Conservation (phyloP, 2,329 filamentous ascomycete species). For the Clonostachys solani region DNA sequence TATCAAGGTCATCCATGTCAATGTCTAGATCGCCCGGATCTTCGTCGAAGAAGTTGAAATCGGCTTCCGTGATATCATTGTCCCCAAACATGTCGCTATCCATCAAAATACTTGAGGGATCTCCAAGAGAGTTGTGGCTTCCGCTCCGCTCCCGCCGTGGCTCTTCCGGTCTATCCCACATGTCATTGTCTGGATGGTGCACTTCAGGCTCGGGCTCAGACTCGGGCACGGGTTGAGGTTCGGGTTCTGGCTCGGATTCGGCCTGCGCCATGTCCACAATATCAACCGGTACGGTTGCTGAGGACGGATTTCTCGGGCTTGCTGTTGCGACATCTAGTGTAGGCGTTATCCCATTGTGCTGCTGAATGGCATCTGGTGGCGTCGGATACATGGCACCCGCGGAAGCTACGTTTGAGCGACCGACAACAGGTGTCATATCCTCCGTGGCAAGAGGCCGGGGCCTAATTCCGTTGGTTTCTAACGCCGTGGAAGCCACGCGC, state of each 20-base stretch:
- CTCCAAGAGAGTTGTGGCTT: conserved; percentile 30
- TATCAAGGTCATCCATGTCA: conserved; percentile 1
- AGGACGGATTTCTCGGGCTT: conserved; percentile 44
- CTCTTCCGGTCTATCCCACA: conserved; percentile 13
- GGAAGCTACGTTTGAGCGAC: conserved; percentile 41
- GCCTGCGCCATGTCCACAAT: conserved; percentile 21
- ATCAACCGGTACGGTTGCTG: conserved; percentile 15
- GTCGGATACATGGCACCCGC: conserved; percentile 65
- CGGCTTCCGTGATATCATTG: conserved; percentile 73
- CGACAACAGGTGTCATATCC: conserved; percentile 48
- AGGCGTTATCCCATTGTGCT: conserved; percentile 46
- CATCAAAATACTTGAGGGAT: conserved; percentile 60
- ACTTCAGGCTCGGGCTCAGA: conserved; percentile 9
- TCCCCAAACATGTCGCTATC: conserved; percentile 69
- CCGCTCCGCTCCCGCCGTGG: conserved; percentile 38
- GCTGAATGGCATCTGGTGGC: conserved; percentile 62
- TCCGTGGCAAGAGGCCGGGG: conserved; percentile 35
- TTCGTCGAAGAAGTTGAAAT: conserved; percentile 82
- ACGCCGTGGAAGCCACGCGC: conserved; percentile 33
- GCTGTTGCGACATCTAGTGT: conserved; percentile 51
- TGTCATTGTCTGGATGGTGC: conserved; percentile 8
- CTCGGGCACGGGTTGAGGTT: too few relatives aligned
- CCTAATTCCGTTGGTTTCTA: conserved; percentile 36
- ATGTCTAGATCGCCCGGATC: conserved; percentile 1
- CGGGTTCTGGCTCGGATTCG: conserved; percentile 7